Base-by-base conservation (phyloP, 164 flowering plant genomes). In the grape (Vitis vinifera) region DNA sequence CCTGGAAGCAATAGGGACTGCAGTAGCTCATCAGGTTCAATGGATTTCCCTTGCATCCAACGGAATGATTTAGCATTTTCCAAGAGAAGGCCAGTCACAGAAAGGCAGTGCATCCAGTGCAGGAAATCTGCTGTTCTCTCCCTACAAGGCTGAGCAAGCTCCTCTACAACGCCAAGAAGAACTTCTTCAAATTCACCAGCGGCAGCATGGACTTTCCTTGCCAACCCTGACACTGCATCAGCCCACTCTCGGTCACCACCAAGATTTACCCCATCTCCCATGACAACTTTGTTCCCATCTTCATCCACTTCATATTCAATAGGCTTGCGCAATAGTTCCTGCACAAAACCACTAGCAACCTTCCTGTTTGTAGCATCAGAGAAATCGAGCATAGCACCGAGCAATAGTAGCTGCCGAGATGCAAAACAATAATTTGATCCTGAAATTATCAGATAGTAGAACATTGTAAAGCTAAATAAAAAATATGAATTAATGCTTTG, bases 211-310 rank as follows among this genome's bases (percentile, higher is more conserved):
- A 96, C 96, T 77, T 87, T 92, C 75, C 73, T 84, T 29, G 85
- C 88, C 72, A 96, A 75, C 27, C 79, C 81, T 49, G 92, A 81
- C 10, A 96, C 97, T 59, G 99, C 95, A 73, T 56, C 70, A 56
- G 98, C 96, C 96, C 99, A 96, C 47, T 87, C 88, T 77, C 58
- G 83, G 51, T 93, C 99, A 12, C 99, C 98, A 63, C 99, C 99
- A 78, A 92, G 90, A 80, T 84, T 93, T 62, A 93, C 82, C 16
- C 99, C 98, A 84, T 96, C 98, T 60, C 98, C 98, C 59, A 92
- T 78, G 59, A 94, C 79, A 75, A 89, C 80, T 63, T 74, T 81
- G 74, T 82, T 85, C 19, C 95, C 97, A 65, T 81, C 86, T 23
- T 86, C 91, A 79, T 96, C 99, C 51, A 80, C 69, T 79, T 96